Percentiles rank a stretch among this genome's conserved stretches.
Conservation (phyloP, 352 stramenopile species). For the Phytophthora litchii region DNA sequence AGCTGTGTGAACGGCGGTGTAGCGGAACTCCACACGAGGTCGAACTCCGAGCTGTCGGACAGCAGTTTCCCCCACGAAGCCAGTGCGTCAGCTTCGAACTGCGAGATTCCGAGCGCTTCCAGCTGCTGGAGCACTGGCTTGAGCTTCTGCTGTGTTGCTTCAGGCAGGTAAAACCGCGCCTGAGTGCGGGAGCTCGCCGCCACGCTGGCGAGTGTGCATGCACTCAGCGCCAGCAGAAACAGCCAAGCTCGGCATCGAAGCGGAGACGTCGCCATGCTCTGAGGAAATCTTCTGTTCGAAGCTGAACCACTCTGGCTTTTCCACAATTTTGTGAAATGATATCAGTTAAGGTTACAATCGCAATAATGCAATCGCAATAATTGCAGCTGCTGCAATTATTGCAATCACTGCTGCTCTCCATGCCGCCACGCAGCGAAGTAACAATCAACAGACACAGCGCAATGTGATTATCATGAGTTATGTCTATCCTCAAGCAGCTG, state of each 20-base stretch:
- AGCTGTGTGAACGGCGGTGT: slow-evolving; percentile 44
- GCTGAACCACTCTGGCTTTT: slow-evolving; percentile 10
- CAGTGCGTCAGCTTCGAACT: slow-evolving; percentile 45
- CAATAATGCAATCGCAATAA: too few species aligned
- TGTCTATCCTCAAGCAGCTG: slow-evolving; percentile 9
- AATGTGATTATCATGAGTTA: slow-evolving; percentile 38
- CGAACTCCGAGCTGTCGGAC: slow-evolving; percentile 52
- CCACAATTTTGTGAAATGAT: slow-evolving; percentile 11
- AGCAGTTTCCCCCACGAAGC: slow-evolving; percentile 50
- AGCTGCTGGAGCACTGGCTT: slow-evolving; percentile 58
- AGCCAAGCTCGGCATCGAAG: slow-evolving; percentile 12
- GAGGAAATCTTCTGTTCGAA: slow-evolving; percentile 25
- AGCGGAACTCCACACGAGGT: slow-evolving; percentile 69
- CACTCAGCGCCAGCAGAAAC: slow-evolving; percentile 21
- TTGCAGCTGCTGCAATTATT: too few species aligned
- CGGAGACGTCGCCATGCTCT: slow-evolving; percentile 10
- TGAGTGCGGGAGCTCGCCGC: slow-evolving; percentile 16
- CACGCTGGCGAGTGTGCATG: background rate
- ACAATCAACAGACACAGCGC: slow-evolving; percentile 18
- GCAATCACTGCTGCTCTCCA: too few species aligned
- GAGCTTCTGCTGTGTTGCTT: slow-evolving; percentile 41
- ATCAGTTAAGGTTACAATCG: slow-evolving; percentile 10
- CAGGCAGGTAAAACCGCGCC: slow-evolving; percentile 60
- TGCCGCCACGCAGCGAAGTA: background rate
- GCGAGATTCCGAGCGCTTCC: slow-evolving; percentile 54